A percentile compares a stretch with the other conserved stretches of the same genome.
phyloP scores from a whole-genome alignment of 1,284 basidiomycete species.

The Cryptococcus depauperatus region DNA sequence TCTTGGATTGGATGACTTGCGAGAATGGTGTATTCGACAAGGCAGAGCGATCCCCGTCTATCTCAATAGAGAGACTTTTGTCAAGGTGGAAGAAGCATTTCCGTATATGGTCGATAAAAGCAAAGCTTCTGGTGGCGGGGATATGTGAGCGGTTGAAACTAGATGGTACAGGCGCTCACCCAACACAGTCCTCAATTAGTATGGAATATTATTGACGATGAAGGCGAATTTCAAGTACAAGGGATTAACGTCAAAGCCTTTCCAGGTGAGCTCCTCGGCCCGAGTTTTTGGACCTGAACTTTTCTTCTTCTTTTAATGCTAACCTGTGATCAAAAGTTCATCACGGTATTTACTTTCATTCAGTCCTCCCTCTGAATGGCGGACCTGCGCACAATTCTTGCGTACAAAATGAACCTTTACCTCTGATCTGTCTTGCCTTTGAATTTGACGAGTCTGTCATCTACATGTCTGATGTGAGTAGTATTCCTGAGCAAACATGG shows the following conservation, averaged over 20 bases:
- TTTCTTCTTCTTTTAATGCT: not conserved
- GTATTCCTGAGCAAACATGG: conserved; percentile 30
- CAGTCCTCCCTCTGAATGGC: conserved; percentile 12
- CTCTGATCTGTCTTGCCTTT: conserved; percentile 42
- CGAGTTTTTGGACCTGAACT: not conserved
- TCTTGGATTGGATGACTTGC: conserved; percentile 34
- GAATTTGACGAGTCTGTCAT: conserved; percentile 35
- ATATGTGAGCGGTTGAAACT: conserved; percentile 33
- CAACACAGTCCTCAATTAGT: conserved; percentile 24
- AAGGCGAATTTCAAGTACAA: conserved; percentile 29
- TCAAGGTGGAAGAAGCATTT: conserved; percentile 36
- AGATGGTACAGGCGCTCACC: not conserved
- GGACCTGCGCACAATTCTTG: conserved; percentile 1
- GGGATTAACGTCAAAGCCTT: conserved; percentile 33
- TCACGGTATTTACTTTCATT: conserved; percentile 35
- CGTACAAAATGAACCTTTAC: conserved; percentile 15
- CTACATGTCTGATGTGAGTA: conserved; percentile 40
- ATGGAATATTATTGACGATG: conserved; percentile 37
- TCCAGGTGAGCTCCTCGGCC: conserved; percentile 20
- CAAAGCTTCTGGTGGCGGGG: conserved; percentile 46
- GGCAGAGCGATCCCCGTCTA: conserved; percentile 36
- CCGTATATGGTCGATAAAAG: conserved; percentile 45
- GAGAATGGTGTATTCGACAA: conserved; percentile 42
- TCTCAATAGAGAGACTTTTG: conserved; percentile 34
- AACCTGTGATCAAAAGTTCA: no score